Base-by-base conservation (phyloP, 768 basidiomycete genomes). In the Cystofilobasidium macerans region DNA sequence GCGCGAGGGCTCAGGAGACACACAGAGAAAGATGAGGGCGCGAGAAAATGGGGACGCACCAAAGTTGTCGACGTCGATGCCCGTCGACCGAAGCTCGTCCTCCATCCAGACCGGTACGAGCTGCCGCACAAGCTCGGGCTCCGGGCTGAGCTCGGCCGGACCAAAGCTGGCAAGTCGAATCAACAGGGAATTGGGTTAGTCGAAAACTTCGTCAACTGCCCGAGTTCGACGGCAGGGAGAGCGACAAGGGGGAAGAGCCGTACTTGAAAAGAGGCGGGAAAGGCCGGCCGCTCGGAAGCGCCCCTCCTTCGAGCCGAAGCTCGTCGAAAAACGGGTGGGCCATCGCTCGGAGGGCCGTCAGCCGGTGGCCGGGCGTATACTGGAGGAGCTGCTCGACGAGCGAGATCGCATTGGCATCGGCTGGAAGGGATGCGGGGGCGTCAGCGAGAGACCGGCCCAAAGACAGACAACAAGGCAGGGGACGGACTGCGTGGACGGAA, bases 241-340 rank as follows among this genome's bases (percentile, higher is more conserved):
- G n/a, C n/a, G n/a, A n/a, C n/a, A n/a, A n/a, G n/a, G n/a, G n/a
- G n/a, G n/a, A n/a, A n/a, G n/a, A n/a, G n/a, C n/a, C n/a, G n/a
- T n/a, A n/a, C n/a, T 99, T 84, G 77, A 99, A 98, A 70, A 99
- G 78, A 38, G 82, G 82, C 1, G 95, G 95, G 78, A 97, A 89
- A 61, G 94, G 90, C 77, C 90, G 93, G 69, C 95, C 93, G 71
- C 93, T 95, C 11, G 93, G 92, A 89, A 99, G 89, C 77, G 85
- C 84, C 53, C 89, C 87, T 0, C 89, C 91, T 74, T 93, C 89
- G 48, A 82, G 82, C 69, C 90, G 84, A 72, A 99, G 77, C 78
- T 99, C 95, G 74, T 98, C 93, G 76, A 99, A 99, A 86, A 98
- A 93, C 32, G 74, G 65, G 75, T 94, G 86, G 69, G 89, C 81